phyloP scores from a whole-genome alignment of 2,329 filamentous ascomycete genomes.

The Calonectria leucothoes region DNA sequence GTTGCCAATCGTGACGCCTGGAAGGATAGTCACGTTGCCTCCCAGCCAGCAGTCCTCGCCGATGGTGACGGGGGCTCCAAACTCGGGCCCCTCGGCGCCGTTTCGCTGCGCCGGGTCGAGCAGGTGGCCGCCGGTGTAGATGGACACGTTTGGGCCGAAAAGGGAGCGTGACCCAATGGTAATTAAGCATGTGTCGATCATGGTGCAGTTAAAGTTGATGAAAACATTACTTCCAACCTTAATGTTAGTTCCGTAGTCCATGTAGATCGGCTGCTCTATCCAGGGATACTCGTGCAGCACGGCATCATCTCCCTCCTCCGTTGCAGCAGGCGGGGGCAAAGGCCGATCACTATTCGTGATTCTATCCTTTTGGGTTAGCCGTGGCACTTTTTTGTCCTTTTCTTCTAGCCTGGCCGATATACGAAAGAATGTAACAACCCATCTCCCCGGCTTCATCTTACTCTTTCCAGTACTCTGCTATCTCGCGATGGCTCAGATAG shows the following conservation, averaged over 20 bases:
- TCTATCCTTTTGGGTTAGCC: conserved; percentile 51
- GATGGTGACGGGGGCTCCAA: conserved; percentile 78
- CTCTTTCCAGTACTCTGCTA: conserved; percentile 78
- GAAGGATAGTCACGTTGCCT: conserved; percentile 76
- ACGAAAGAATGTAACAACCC: too few species aligned
- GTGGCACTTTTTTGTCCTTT: not conserved
- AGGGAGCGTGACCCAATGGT: conserved; percentile 82
- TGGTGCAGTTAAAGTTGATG: conserved; percentile 79
- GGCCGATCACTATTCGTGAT: conserved; percentile 71
- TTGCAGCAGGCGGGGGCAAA: conserved; percentile 69
- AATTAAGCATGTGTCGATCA: conserved; percentile 82
- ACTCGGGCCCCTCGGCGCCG: conserved; percentile 80
- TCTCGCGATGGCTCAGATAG: conserved; percentile 68
- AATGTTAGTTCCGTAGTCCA: conserved; percentile 85
- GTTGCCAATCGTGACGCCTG: conserved; percentile 82
- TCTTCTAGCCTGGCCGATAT: too few species aligned
- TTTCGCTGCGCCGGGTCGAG: conserved; percentile 80
- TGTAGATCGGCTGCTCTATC: conserved; percentile 75
- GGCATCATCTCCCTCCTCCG: conserved; percentile 72
- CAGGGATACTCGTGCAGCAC: conserved; percentile 74
- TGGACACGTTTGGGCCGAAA: conserved; percentile 80
- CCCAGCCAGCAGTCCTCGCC: conserved; percentile 87
- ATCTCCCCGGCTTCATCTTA: conserved; percentile 53
- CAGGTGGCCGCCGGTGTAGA: conserved; percentile 83
- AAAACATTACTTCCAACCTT: conserved; percentile 75